Evolutionary conservation across 208 protist genomes (phyloP).

Genomic region (Acanthamoeba castellanii): DNA sequence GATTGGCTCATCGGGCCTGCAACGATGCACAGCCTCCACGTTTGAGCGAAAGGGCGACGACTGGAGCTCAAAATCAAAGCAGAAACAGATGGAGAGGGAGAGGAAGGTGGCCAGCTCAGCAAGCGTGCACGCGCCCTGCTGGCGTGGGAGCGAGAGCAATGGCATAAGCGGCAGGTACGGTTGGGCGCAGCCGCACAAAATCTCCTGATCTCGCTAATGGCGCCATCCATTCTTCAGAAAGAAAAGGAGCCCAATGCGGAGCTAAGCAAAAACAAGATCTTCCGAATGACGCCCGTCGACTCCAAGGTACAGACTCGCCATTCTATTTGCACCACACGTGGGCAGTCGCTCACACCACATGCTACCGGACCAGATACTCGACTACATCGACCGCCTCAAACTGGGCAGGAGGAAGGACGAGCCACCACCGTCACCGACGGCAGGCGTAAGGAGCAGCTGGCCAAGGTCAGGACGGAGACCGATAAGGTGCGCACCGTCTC

Average conservation of each 20-base stretch:
- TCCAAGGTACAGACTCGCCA: background rate
- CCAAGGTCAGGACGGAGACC: background rate
- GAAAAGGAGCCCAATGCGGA: background rate
- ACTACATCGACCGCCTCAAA: conserved; percentile 24
- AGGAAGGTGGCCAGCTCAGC: background rate
- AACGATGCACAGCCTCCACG: background rate
- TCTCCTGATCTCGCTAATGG: too few species aligned
- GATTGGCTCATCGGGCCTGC: too few species aligned
- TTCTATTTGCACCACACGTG: background rate
- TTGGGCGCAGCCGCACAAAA: too few species aligned
- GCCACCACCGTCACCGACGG: background rate
- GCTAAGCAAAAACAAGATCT: background rate
- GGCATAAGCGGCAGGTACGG: background rate
- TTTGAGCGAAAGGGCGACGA: background rate
- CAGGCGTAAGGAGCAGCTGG: conserved; percentile 17
- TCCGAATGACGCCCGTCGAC: background rate
- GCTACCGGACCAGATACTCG: background rate
- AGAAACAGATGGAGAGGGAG: background rate
- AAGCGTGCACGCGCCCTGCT: background rate
- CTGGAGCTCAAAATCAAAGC: too few species aligned
- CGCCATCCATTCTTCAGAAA: background rate
- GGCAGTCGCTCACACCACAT: background rate
- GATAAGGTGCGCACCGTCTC: background rate
- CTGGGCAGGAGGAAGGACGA: background rate
- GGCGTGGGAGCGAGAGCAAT: conserved; percentile 5